phyloP scores from a whole-genome alignment of 164 flowering plant species.

The Akebia trifoliata region DNA sequence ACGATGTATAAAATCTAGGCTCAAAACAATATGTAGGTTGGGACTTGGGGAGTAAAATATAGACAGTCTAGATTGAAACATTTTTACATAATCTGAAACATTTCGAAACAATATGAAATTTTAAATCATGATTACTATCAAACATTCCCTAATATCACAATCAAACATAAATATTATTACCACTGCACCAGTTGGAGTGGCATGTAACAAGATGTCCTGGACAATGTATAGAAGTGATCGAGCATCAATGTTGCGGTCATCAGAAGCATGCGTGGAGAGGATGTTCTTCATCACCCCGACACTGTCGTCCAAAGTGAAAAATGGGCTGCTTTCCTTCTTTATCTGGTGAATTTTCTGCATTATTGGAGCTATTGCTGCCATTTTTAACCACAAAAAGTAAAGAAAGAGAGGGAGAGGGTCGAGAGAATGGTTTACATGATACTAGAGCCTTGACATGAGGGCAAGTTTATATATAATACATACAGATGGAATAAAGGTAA shows the following conservation, averaged over 20 bases:
- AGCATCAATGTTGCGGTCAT: constrained; percentile 34
- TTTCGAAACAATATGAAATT: not conserved
- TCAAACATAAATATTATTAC: not conserved
- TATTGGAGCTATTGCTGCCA: not conserved
- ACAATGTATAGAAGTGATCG: constrained; percentile 33
- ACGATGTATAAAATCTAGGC: too few relatives aligned
- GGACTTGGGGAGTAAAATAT: too few relatives aligned
- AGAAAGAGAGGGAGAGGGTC: too few relatives aligned
- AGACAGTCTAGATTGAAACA: too few relatives aligned
- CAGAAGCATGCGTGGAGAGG: constrained; percentile 36
- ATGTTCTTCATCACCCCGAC: constrained; percentile 34
- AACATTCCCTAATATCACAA: too few relatives aligned
- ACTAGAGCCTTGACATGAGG: not conserved
- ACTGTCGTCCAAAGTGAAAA: constrained; percentile 29
- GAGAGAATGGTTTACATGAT: not conserved
- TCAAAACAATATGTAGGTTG: too few relatives aligned
- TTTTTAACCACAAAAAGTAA: not conserved
- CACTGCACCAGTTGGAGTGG: constrained; percentile 14
- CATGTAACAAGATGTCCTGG: constrained; percentile 29
- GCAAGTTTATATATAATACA: not conserved
- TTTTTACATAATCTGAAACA: too few relatives aligned
- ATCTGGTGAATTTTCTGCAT: constrained; percentile 5
- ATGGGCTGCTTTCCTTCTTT: constrained; percentile 16
- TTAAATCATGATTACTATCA: not conserved
- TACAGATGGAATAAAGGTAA: not conserved